Conservation (phyloP, 1,284 basidiomycete genomes). For the Agroathelia rolfsii region DNA sequence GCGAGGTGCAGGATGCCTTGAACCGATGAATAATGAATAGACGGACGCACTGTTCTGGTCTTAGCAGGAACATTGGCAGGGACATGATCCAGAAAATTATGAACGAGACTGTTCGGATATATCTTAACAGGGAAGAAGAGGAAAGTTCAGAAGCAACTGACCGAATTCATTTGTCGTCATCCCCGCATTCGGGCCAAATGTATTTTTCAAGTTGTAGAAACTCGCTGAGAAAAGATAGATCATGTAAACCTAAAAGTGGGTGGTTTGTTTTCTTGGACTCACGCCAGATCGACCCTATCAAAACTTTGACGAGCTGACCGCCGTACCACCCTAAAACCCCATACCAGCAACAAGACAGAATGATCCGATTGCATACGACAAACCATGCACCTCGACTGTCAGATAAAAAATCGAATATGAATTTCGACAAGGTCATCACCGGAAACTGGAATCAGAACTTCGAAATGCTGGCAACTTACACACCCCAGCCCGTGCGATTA, state of each 20-base stretch:
- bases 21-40: not conserved
- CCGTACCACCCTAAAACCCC: slow-evolving; percentile 22
- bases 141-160: slow-evolving; percentile 10
- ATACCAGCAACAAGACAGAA: slow-evolving; percentile 23
- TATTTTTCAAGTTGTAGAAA: slow-evolving; percentile 23
- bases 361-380: slow-evolving; percentile 18
- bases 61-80: slow-evolving; percentile 17
- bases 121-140: too few relatives aligned
- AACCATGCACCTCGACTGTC: slow-evolving; percentile 20
- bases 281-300: slow-evolving; percentile 26
- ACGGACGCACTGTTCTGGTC: slow-evolving; percentile 12
- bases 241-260: not conserved
- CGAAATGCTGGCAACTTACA: slow-evolving; percentile 12
- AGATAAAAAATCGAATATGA: not conserved
- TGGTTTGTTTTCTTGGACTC: slow-evolving; percentile 9
- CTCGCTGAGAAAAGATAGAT: slow-evolving; percentile 15
- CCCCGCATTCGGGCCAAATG: slow-evolving; percentile 16
- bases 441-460: not conserved
- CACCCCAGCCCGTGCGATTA: slow-evolving; percentile 20
- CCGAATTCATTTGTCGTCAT: slow-evolving; percentile 26
- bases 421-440: too few relatives aligned
- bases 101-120: slow-evolving; percentile 19
- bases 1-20: too few relatives aligned
- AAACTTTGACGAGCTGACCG: slow-evolving; percentile 23
- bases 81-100: slow-evolving; percentile 19